A percentile compares a stretch with the other conserved stretches of the same genome.
Evolutionary conservation across 2,329 filamentous ascomycete species (phyloP).

Genomic region (Aureobasidium subglaciale): DNA sequence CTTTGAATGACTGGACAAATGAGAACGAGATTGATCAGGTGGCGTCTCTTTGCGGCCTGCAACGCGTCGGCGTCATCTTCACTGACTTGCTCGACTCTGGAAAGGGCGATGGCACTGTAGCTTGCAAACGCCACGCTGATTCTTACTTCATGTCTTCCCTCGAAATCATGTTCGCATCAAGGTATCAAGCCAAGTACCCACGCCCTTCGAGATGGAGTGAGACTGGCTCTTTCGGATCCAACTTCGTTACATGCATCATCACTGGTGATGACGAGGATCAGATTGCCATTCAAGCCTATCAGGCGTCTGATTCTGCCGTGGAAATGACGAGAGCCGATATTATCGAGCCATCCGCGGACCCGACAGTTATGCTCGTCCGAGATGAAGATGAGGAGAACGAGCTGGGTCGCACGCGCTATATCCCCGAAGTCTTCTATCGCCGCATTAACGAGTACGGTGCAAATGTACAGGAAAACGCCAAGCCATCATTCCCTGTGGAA

Average conservation of each 20-base stretch:
- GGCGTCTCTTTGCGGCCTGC: slow-evolving; percentile 73
- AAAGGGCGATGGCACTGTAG: slow-evolving; percentile 70
- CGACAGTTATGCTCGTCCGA: slow-evolving; percentile 87
- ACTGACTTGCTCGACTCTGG: slow-evolving; percentile 75
- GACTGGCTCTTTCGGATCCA: slow-evolving; percentile 85
- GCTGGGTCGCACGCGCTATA: slow-evolving; percentile 68
- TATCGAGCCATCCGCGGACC: slow-evolving; percentile 89
- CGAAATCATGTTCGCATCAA: slow-evolving; percentile 82
- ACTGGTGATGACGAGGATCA: slow-evolving; percentile 86
- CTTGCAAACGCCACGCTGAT: slow-evolving; percentile 93
- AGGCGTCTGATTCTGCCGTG: slow-evolving; percentile 89
- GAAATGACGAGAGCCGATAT: slow-evolving; percentile 97
- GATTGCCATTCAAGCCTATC: slow-evolving; percentile 85
- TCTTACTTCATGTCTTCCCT: slow-evolving; percentile 91
- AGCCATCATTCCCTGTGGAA: slow-evolving; percentile 91
- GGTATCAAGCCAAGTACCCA: slow-evolving; percentile 79
- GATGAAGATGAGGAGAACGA: slow-evolving; percentile 80
- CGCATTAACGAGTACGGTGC: slow-evolving; percentile 93
- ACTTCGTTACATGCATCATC: slow-evolving; percentile 93
- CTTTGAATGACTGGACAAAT: slow-evolving; percentile 75
- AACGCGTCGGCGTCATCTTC: slow-evolving; percentile 88
- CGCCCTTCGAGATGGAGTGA: slow-evolving; percentile 96
- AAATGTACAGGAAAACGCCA: slow-evolving; percentile 95
- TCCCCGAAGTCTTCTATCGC: slow-evolving; percentile 95
- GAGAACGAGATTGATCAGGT: slow-evolving; percentile 75